These are phyloP conservation scores for Microbotryomycetes sp. DNA, from an alignment of 1,284 basidiomycete species.

Conservation along the genomic window DNA sequence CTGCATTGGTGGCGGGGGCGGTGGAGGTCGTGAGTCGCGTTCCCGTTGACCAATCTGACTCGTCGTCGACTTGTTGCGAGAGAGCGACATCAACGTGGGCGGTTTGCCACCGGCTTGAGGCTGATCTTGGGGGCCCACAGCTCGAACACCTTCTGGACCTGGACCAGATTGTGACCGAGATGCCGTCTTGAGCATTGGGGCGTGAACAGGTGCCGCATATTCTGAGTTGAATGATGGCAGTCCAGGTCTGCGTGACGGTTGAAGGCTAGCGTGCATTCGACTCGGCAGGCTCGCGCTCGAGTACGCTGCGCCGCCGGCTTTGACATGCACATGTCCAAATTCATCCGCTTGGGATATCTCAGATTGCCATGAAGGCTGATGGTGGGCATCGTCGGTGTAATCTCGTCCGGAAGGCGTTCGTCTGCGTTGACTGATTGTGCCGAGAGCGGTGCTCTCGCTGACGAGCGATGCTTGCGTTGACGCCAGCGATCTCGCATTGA, in stretches of 20 bases:
- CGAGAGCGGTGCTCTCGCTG: not conserved
- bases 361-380: too few relatives aligned
- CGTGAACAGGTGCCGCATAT: not conserved
- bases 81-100: not conserved
- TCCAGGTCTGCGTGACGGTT: constrained; percentile 39
- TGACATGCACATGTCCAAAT: too few relatives aligned
- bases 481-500: not conserved
- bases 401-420: not conserved
- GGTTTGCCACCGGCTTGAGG: constrained; percentile 4
- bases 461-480: not conserved
- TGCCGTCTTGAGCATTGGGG: constrained; percentile 10
- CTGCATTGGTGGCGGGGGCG: too few relatives aligned
- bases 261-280: constrained; percentile 38
- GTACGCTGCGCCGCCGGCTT: not conserved
- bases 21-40: not conserved
- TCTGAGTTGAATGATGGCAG: constrained; percentile 20
- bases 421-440: constrained; percentile 1
- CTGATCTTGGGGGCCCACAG: not conserved
- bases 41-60: not conserved
- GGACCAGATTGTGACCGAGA: not conserved
- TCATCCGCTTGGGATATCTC: too few relatives aligned
- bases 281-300: constrained; percentile 12
- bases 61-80: constrained; percentile 9
- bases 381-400: too few relatives aligned
- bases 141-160: not conserved